These are phyloP conservation scores for Eucalyptus sp. DNA, from an alignment of 345 rosid genomes.

Conservation along the genomic window DNA sequence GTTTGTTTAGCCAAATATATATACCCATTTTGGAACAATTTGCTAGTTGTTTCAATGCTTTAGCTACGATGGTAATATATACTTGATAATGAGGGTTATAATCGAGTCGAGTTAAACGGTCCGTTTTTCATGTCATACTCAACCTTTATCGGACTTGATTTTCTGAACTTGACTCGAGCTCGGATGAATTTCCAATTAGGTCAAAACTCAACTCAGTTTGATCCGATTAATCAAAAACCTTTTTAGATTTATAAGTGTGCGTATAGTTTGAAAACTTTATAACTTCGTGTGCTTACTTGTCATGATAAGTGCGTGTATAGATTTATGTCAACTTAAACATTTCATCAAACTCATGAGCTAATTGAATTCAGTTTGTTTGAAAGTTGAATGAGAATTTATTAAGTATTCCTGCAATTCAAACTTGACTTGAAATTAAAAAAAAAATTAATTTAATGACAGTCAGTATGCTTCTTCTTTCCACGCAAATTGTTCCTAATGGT, in stretches of 20 bases:
- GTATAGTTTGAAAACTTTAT: not conserved
- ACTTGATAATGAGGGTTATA: not conserved
- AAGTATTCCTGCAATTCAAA: too few species aligned
- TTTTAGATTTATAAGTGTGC: too few species aligned
- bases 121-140: not conserved
- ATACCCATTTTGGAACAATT: not conserved
- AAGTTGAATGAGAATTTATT: too few species aligned
- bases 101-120: not conserved
- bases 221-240: not conserved
- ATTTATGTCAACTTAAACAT: too few species aligned
- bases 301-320: not conserved
- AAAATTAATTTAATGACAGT: too few species aligned
- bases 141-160: not conserved
- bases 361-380: too few species aligned
- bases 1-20: not conserved
- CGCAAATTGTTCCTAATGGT: not conserved
- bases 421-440: too few species aligned
- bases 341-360: too few species aligned
- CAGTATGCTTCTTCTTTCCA: too few species aligned
- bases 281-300: not conserved
- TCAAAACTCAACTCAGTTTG: not conserved
- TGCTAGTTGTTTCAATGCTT: not conserved
- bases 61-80: not conserved
- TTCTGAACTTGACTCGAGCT: accelerated
- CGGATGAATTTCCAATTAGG: not conserved